A percentile compares a stretch with the other conserved stretches of the same genome.
Conservation (phyloP, 805 yeast species). For the Candida multigemmis region DNA sequence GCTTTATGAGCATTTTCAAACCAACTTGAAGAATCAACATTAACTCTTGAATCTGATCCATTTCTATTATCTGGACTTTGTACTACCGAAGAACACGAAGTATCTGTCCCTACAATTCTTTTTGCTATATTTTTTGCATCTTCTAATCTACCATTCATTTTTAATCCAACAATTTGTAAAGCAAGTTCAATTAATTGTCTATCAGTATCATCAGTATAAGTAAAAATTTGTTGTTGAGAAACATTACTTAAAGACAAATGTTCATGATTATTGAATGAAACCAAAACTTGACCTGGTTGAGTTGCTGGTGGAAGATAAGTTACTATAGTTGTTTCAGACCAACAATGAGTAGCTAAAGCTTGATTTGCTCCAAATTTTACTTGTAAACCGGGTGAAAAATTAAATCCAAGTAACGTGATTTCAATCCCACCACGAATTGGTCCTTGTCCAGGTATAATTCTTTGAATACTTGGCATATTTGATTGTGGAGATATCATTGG, state of each 20-base stretch:
- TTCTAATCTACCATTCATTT: conserved; percentile 92
- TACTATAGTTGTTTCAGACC: conserved; percentile 92
- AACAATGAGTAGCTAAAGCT: conserved; percentile 83
- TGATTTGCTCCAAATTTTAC: conserved; percentile 82
- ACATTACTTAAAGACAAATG: conserved; percentile 16
- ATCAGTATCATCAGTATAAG: conserved; percentile 93
- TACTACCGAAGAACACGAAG: conserved; percentile 7
- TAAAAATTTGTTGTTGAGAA: conserved; percentile 56
- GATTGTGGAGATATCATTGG: conserved; percentile 3
- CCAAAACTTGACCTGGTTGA: conserved; percentile 85
- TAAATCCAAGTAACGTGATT: conserved; percentile 80
- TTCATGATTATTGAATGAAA: conserved; percentile 60
- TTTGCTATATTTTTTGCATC: conserved; percentile 92
- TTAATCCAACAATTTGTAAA: conserved; percentile 89
- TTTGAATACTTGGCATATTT: conserved; percentile 54
- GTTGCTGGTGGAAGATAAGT: conserved; percentile 90
- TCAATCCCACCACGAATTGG: conserved; percentile 96
- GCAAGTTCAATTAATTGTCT: conserved; percentile 92
- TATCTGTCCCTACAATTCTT: conserved; percentile 69
- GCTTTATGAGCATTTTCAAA: conserved; percentile 43
- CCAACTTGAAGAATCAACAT: conserved; percentile 27
- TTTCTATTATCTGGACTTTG: conserved; percentile 1
- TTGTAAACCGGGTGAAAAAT: conserved; percentile 72
- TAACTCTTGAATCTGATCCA: background rate
- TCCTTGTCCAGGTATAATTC: conserved; percentile 93